Evolutionary conservation across 768 basidiomycete species (phyloP), one percentile per base, ranked within the genome.

Genomic region (Holtermannia corniformis): DNA sequence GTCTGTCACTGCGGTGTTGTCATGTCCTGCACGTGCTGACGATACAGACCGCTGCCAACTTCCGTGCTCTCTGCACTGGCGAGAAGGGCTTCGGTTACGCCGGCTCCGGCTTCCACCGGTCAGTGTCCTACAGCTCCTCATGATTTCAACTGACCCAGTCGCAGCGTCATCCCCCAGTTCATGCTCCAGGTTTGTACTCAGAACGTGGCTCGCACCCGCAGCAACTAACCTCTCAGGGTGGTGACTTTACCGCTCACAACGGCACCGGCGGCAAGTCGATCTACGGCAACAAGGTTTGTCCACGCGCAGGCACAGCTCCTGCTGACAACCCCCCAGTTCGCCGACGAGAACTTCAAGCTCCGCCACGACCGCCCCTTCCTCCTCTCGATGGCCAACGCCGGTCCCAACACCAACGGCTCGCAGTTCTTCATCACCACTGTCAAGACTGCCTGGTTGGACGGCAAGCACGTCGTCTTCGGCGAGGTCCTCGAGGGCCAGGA

Each of bases 271-370:
- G 74, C 40, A 68, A 70, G 55, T 61, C 55, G 3, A 74, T 74
- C 54, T 74, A 73, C 48, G 72, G 72, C 12, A 67, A 68, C 43
- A 68, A 68, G 57, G 63, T 67, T 24, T 23, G 63, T 51, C 25
- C 19, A 25, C 48, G 7, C 13, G 14, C 22, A 50, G 37, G 40
- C 4, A 12, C 26, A 4, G 41, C 52, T 28, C 52, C 20, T 12
- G 44, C 24, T 40, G 42, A 23, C 51, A 32, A 23, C 41, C 13
- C 12, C 42, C 14, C 44, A 59, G 59, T 58, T 63, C 41, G 58
- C 90, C 84, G 93, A 97, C 64, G 93, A 97, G 75, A 95, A 87
- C 70, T 97, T 97, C 64, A 78, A 81, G 48, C 81, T 89, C 64
- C 92, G 92, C 70, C 95, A 99, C 64, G 79, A 76, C 0, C 84